Evolutionary conservation across 1,284 basidiomycete species (phyloP).

Genomic region (Cutaneotrichosporon daszewskae): DNA sequence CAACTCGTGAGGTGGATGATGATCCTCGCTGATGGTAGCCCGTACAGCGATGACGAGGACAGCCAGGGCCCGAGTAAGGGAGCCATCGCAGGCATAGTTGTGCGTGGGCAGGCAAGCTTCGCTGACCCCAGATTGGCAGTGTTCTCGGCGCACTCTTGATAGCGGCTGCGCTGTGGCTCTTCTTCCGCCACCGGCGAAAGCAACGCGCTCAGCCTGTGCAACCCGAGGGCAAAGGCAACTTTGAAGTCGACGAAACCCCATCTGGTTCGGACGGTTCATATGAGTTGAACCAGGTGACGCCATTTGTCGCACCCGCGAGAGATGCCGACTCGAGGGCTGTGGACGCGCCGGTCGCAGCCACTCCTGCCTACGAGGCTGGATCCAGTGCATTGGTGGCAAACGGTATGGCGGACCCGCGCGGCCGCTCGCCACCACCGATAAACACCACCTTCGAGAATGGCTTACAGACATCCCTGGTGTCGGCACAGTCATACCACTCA

Average conservation of each 20-base stretch:
- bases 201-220: too few species aligned
- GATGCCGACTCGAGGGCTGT: too few species aligned
- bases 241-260: slow-evolving; percentile 3
- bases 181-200: not conserved
- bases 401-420: not conserved
- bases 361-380: too few species aligned
- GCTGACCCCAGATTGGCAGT: not conserved
- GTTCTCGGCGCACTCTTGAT: not conserved
- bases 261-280: too few species aligned
- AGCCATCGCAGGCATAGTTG: not conserved
- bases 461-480: not conserved
- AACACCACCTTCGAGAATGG: not conserved
- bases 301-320: too few species aligned
- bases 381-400: not conserved
- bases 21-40: not conserved
- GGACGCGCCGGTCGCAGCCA: too few species aligned
- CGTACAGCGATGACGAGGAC: not conserved
- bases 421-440: too few species aligned
- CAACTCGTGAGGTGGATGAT: not conserved
- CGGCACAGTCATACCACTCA: too few species aligned
- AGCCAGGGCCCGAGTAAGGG: not conserved
- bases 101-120: not conserved
- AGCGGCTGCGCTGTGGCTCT: not conserved
- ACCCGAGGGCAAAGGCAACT: not conserved
- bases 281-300: too few species aligned